Evolutionary conservation across 805 yeast genomes (phyloP), one percentile per base, ranked within the genome.

Genomic region (Scheffersomyces stipitis): DNA sequence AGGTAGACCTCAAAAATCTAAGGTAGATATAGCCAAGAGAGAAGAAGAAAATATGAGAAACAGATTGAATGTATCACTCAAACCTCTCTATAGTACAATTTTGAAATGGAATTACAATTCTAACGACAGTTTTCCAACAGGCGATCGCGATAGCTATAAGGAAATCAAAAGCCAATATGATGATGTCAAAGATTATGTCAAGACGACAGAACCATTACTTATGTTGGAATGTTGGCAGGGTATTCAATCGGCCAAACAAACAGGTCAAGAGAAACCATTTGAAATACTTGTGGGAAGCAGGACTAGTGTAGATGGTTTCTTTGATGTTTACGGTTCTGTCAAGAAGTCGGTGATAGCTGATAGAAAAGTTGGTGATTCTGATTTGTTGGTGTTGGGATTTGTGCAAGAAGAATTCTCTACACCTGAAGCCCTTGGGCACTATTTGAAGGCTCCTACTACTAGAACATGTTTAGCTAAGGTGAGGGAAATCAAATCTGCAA

Each of bases 151-250:
- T 3, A 51, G 60, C 1, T 77, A 75, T 49, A 50, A 53, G 1
- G 57, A 66, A 0, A 82, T 86, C 4, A 74, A 76, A 18, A 80
- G 80, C 45, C 51, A 61, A 1, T 93, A 86, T 52, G 39, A 51
- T 0, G 64, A 75, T 34, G 79, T 80, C 4, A 66, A 64, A n/a
- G 88, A 84, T 3, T 93, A 95, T 52, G 76, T 75, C 32, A 66
- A 69, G 24, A 71, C 76, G 1, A 83, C 87, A 58, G 86, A 82
- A 46, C 99, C 99, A 0, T 68, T 93, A 29, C 64, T 93, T 30
- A 63, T 90, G 55, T 62, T 91, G 28, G 99, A 93, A 62, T 86
- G 96, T 45, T 95, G 98, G 97, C 96, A 90, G 52, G 84, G 87
- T 0, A 76, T 93, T 18, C 83, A 80, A 46, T 73, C 86, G 4